Conservation (phyloP, 1,284 basidiomycete genomes). For the Psilocybe mexicana region DNA sequence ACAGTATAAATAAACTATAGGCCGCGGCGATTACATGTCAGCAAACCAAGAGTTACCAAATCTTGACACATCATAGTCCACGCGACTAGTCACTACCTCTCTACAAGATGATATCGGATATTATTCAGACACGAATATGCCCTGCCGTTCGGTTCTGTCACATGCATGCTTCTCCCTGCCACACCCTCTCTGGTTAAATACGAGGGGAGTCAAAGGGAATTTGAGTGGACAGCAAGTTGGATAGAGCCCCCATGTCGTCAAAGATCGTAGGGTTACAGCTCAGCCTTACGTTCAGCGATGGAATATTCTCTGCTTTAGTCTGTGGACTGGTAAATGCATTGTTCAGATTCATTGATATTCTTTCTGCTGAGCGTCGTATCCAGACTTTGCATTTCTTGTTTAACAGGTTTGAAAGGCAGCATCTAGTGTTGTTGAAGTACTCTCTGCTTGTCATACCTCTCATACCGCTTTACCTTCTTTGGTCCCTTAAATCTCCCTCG, state of each 20-base stretch:
- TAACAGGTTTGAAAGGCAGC: background rate
- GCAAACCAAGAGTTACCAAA: background rate
- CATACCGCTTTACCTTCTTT: background rate
- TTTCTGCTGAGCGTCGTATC: background rate
- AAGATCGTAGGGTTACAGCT: background rate
- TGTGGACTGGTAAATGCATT: background rate
- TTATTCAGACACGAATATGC: background rate
- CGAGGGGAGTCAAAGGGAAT: background rate
- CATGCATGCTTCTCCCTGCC: background rate
- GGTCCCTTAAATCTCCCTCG: background rate
- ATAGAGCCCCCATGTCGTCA: background rate
- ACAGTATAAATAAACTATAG: background rate
- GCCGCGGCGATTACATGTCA: background rate
- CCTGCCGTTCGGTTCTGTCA: background rate
- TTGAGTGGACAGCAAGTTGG: background rate
- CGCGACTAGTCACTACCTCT: background rate
- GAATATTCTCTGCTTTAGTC: background rate
- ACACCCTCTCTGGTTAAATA: background rate
- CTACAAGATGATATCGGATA: background rate
- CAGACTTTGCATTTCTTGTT: background rate
- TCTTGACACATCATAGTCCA: background rate
- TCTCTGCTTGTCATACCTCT: background rate
- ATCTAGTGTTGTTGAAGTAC: background rate
- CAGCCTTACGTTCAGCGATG: background rate
- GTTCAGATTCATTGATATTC: background rate